Percentiles rank a stretch among this genome's conserved stretches.
Evolutionary conservation across 2,329 filamentous ascomycete genomes (phyloP).

Genomic region (Diaporthe destruens): DNA sequence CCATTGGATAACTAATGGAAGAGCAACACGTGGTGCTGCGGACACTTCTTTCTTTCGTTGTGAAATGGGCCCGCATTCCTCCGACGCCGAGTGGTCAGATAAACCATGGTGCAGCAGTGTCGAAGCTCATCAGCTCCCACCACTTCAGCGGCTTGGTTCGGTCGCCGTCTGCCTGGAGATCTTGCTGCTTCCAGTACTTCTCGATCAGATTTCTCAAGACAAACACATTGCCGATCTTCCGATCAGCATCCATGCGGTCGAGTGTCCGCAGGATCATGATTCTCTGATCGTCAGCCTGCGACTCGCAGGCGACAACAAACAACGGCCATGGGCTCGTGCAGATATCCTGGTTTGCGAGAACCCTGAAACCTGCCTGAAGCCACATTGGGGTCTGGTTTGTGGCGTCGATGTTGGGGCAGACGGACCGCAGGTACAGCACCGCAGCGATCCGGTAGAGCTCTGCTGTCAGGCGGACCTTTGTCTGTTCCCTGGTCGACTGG

Average conservation of each 20-base stretch:
- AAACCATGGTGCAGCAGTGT: constrained; percentile 52
- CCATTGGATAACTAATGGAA: background rate
- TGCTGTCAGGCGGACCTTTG: constrained; percentile 57
- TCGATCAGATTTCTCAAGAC: constrained; percentile 59
- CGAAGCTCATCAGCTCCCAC: constrained; percentile 55
- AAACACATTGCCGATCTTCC: constrained; percentile 60
- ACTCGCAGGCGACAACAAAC: constrained; percentile 61
- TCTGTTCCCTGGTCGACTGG: constrained; percentile 40
- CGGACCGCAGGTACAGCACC: constrained; percentile 47
- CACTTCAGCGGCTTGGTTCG: constrained; percentile 51
- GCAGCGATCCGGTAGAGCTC: constrained; percentile 65
- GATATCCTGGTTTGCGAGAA: constrained; percentile 54
- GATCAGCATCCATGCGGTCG: constrained; percentile 56
- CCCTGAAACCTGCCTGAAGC: constrained; percentile 52
- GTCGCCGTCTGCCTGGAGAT: constrained; percentile 53
- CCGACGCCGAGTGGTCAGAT: constrained; percentile 45
- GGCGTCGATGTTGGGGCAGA: constrained; percentile 45
- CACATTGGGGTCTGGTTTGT: constrained; percentile 48
- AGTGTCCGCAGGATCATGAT: constrained; percentile 56
- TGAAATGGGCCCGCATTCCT: background rate
- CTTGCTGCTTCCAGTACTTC: constrained; percentile 60
- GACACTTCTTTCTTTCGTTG: background rate
- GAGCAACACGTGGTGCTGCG: background rate
- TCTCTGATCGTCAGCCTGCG: constrained; percentile 56
- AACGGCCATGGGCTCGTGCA: constrained; percentile 64